Conservation (phyloP, 164 flowering plant species). For the Tinospora cordifolia region DNA sequence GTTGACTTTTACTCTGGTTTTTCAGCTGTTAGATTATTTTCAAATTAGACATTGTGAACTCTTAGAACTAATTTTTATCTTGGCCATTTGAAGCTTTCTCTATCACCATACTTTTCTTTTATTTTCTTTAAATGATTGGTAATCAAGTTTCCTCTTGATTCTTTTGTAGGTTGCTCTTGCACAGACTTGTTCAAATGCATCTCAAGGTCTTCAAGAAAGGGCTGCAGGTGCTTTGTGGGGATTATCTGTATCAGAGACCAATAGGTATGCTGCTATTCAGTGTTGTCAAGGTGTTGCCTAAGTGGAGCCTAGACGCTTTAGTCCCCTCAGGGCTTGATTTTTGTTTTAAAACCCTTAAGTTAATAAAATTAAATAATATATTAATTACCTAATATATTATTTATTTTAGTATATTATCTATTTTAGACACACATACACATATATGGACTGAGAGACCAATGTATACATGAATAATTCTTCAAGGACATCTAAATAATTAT, state of each 20-base stretch:
- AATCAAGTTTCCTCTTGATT: slow-evolving; percentile 7
- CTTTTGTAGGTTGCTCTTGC: slow-evolving; percentile 87
- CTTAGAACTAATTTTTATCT: neutral
- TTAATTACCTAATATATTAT: too few relatives aligned
- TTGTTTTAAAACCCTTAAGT: too few relatives aligned
- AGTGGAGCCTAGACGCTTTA: neutral
- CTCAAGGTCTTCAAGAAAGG: slow-evolving; percentile 96
- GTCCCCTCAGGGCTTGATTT: neutral
- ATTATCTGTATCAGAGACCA: slow-evolving; percentile 92
- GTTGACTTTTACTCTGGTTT: too few relatives aligned
- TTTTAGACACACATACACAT: too few relatives aligned
- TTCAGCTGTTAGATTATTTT: too few relatives aligned
- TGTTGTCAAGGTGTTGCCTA: neutral
- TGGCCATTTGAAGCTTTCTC: slow-evolving; percentile 2
- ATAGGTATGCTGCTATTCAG: slow-evolving; percentile 48
- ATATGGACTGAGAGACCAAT: too few relatives aligned
- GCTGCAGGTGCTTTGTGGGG: slow-evolving; percentile 99
- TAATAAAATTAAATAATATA: too few relatives aligned
- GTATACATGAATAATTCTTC: too few relatives aligned
- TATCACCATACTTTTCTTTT: too few relatives aligned
- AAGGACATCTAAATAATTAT: too few relatives aligned
- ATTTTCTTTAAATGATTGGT: too few relatives aligned
- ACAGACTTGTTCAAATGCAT: slow-evolving; percentile 70
- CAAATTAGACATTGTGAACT: neutral
- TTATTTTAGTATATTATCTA: too few relatives aligned